Evolutionary conservation across 2,329 filamentous ascomycete species (phyloP), one percentile per base, ranked within the genome.

Genomic region (Alternaria panax): DNA sequence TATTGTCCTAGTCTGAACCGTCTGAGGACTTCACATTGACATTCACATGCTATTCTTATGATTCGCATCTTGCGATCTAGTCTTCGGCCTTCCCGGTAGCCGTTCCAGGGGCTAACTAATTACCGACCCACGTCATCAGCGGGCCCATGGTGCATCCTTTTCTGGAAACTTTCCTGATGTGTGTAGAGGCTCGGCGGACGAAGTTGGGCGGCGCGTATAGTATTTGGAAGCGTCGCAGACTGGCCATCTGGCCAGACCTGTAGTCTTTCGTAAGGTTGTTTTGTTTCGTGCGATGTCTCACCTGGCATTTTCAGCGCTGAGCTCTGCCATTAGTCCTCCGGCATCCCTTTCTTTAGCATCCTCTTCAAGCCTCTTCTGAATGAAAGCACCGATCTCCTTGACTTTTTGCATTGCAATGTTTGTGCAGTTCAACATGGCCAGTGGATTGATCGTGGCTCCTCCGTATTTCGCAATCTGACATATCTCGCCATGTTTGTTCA

Each of bases 401-500:
- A 92, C 92, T 80, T 93, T 96, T 61, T 85, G 84, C 75, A 94
- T 78, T 11, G 93, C 93, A 58, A 89, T 80, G 55, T 86, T 88
- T 2, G 90, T 89, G 79, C 92, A 96, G 68, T 89, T 87, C 66
- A 99, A 82, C 67, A 98, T 80, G 32, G 86, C 83, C 60, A 93
- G 82, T 2, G 93, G 93, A 75, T 97, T 92, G 12, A 97, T 86
- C 0, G 93, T 86, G 20, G 87, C 85, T 25, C 95, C 95, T 24
- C 94, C 93, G 59, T 95, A 87, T 81, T 99, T 99, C 28, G 93
- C 90, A 60, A 97, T 87, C 78, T 96, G 92, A 71, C 93, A 96
- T 40, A 97, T 87, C 81, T 97, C 93, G 24, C 93, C 93, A 72
- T 93, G 90, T 73, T 88, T 88, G 79, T 97, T 97, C 78, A 97